Percentiles rank a stretch among this genome's conserved stretches.
Evolutionary conservation across 495 filamentous ascomycete genomes (phyloP).

Genomic region (Hypoxylon rickii): DNA sequence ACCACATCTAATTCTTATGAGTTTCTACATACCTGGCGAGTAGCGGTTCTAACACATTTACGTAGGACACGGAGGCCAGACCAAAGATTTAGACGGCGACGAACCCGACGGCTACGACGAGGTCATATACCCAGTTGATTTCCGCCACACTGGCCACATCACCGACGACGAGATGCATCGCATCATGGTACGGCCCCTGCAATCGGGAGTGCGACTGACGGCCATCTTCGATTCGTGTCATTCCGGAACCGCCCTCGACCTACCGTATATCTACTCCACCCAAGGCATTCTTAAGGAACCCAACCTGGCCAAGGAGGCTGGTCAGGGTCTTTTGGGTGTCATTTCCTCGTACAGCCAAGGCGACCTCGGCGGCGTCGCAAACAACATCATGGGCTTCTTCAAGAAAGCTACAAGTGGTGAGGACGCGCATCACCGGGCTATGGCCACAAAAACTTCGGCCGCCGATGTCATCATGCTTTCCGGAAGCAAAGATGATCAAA

Average conservation of each 20-base stretch:
- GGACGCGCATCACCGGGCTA: constrained; percentile 74
- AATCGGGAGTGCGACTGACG: constrained; percentile 85
- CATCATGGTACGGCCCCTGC: constrained; percentile 88
- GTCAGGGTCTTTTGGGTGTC: constrained; percentile 86
- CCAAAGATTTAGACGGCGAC: constrained; percentile 92
- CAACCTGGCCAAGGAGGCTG: constrained; percentile 96
- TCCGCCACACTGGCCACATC: constrained; percentile 86
- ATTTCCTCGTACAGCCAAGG: constrained; percentile 89
- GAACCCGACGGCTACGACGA: constrained; percentile 97
- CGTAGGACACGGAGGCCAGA: constrained; percentile 92
- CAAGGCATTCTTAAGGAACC: constrained; percentile 96
- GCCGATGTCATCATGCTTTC: constrained; percentile 98
- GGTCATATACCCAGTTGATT: constrained; percentile 97
- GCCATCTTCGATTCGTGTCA: constrained; percentile 99
- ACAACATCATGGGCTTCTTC: constrained; percentile 81
- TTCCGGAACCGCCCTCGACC: constrained; percentile 91
- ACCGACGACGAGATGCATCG: constrained; percentile 98
- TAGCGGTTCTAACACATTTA: constrained; percentile 3
- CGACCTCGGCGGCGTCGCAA: constrained; percentile 82
- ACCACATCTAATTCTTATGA: neutral
- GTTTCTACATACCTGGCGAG: neutral
- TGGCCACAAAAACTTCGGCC: constrained; percentile 89
- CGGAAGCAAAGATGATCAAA: constrained; percentile 95
- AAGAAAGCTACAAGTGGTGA: constrained; percentile 91
- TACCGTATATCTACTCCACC: constrained; percentile 97